Evolutionary conservation across 805 yeast genomes (phyloP), one percentile per base, ranked within the genome.

Genomic region (Metschnikowia kunwiensis): DNA sequence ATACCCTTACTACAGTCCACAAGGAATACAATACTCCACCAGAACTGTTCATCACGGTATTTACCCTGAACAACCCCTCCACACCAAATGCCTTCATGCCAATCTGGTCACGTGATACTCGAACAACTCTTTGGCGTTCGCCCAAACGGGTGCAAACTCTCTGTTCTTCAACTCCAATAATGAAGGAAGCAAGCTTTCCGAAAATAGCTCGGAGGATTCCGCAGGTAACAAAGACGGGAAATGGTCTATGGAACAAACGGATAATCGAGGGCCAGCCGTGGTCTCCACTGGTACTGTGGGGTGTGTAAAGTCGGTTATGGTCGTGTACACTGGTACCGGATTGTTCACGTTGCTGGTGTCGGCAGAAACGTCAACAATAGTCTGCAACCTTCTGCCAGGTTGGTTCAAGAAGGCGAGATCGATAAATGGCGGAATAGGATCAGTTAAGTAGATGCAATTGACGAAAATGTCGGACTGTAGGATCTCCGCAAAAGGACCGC

Each of bases 341-440:
- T 93, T 93, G 72, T 88, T 91, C 43, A 97, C 97, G 65, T 93
- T 93, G 37, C 98, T 93, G 31, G 97, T 93, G 68, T 93, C 99
- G 38, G 98, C 98, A 34, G 96, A 86, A 40, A 93, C 99, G 63
- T 93, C 99, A 35, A 93, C 97, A 43, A 93, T 87, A 12, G 94
- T 86, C 63, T 91, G 78, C 58, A 93, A 76, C 48, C 74, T 82
- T 78, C 98, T 86, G 47, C 69, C 64, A 28, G 70, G 65, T 40
- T 58, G 61, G 65, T 85, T 84, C 60, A 93, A 74, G 41, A 76
- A 61, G 22, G 83, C 84, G 51, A 59, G 63, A 65, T 82, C 78
- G 57, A 87, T 74, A 60, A 93, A 93, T 36, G 97, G 97, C 23
- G 97, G 82, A 56, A 93, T 93, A 58, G 96, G 95, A 65, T 81